phyloP scores from a whole-genome alignment of 2,329 filamentous ascomycete genomes.

The Colletotrichum higginsianum region DNA sequence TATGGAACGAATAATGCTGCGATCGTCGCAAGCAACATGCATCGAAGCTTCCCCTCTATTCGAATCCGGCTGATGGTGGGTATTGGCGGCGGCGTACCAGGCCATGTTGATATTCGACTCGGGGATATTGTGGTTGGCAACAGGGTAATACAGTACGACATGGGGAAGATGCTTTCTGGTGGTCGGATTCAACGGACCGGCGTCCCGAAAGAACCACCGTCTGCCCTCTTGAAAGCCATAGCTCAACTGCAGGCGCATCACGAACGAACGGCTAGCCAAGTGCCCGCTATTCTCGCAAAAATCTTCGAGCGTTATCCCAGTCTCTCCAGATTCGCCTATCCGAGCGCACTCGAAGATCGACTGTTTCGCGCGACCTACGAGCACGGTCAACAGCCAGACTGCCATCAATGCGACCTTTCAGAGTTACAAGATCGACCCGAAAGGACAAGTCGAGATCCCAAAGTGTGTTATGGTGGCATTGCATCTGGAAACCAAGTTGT shows the following conservation, averaged over 20 bases:
- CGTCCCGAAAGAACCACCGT: fast-evolving
- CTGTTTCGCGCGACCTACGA: constrained; percentile 2
- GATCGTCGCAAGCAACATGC: constrained; percentile 40
- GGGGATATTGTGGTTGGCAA: constrained; percentile 49
- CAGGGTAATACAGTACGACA: constrained; percentile 47
- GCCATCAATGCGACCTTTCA: neutral
- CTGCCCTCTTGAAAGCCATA: neutral
- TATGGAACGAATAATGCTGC: constrained; percentile 47
- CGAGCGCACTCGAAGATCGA: neutral
- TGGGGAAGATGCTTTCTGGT: constrained; percentile 43
- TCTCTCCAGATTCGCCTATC: neutral
- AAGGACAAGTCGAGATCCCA: neutral
- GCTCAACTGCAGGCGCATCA: constrained; percentile 36
- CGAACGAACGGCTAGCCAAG: neutral
- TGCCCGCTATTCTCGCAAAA: neutral
- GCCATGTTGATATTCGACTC: constrained; percentile 44
- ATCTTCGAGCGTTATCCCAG: neutral
- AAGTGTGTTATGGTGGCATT: constrained; percentile 41
- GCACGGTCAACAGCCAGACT: neutral
- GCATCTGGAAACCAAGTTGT: constrained; percentile 43
- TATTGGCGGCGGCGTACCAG: constrained; percentile 45
- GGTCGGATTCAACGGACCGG: constrained; percentile 32
- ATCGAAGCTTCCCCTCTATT: constrained; percentile 37
- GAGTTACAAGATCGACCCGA: neutral
- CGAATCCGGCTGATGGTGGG: constrained; percentile 45